Evolutionary conservation across 2,329 filamentous ascomycete species (phyloP).

Genomic region (Decorospora gaudefroyi): DNA sequence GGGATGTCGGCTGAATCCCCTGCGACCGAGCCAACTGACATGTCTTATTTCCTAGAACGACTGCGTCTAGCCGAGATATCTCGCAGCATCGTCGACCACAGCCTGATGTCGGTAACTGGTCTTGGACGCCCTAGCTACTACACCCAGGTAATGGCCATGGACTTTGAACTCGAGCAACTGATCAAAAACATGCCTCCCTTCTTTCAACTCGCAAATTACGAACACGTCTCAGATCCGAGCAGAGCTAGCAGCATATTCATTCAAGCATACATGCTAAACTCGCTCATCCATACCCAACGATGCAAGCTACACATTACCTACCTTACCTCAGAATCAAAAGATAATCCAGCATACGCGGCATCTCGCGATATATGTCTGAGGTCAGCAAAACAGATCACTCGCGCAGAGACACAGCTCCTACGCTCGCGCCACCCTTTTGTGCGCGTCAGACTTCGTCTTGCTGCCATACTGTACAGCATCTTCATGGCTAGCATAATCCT

Average conservation of each 20-base stretch:
- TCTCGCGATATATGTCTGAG: neutral
- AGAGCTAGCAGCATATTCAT: conserved; percentile 21
- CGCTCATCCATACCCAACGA: conserved; percentile 43
- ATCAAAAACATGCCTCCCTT: neutral
- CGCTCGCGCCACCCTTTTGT: neutral
- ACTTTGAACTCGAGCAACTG: neutral
- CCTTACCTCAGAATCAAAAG: conserved; percentile 23
- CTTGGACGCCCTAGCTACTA: neutral
- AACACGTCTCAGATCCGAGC: neutral
- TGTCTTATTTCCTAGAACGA: conserved; percentile 49
- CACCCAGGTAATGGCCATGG: neutral
- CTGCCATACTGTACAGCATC: neutral
- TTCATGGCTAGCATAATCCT: neutral
- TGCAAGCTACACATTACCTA: conserved; percentile 42
- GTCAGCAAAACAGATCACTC: neutral
- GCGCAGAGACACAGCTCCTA: neutral
- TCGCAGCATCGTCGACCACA: conserved; percentile 45
- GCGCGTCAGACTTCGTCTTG: neutral
- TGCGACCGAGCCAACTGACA: conserved; percentile 39
- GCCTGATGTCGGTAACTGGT: neutral
- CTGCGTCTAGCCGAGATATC: conserved; percentile 46
- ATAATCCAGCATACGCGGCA: neutral
- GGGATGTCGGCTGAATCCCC: neutral
- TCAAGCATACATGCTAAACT: conserved; percentile 46
- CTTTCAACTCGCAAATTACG: neutral